phyloP scores from a whole-genome alignment of 2,329 filamentous ascomycete species.

The Colletotrichum chlorophyti region DNA sequence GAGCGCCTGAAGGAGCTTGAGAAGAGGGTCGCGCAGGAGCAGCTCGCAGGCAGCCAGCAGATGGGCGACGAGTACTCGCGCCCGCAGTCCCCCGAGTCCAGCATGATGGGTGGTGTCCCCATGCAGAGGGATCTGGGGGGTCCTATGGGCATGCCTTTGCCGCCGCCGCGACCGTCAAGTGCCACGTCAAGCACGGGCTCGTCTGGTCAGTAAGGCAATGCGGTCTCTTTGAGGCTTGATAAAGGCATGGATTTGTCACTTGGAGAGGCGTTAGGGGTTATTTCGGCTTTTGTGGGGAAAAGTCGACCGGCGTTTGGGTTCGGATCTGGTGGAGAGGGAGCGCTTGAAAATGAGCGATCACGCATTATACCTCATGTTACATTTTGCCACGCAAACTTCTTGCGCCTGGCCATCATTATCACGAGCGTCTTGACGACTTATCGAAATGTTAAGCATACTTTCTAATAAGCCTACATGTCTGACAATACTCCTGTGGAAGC shows the following conservation, averaged over 20 bases:
- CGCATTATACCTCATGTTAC: constrained; percentile 24
- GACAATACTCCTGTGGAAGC: background rate
- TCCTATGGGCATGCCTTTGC: constrained; percentile 38
- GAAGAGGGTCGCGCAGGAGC: constrained; percentile 49
- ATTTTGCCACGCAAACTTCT: constrained; percentile 12
- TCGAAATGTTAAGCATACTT: background rate
- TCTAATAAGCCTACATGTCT: background rate
- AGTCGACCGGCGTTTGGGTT: constrained; percentile 20
- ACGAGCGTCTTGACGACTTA: constrained; percentile 8
- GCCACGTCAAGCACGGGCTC: constrained; percentile 51
- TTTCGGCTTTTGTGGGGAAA: background rate
- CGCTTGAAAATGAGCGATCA: constrained; percentile 5
- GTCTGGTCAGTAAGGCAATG: constrained; percentile 45
- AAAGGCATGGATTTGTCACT: background rate
- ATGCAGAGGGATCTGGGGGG: constrained; percentile 47
- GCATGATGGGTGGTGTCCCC: constrained; percentile 47
- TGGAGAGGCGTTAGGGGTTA: background rate
- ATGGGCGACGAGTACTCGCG: constrained; percentile 41
- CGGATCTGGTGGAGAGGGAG: background rate
- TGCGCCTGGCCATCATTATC: constrained; percentile 11
- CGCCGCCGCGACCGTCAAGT: constrained; percentile 48
- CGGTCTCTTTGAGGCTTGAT: background rate
- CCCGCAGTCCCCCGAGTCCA: constrained; percentile 33
- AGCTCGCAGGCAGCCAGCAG: constrained; percentile 42
- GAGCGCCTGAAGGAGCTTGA: constrained; percentile 58